phyloP scores from a whole-genome alignment of 2,329 filamentous ascomycete genomes.

The Sporothrix brasiliensis region DNA sequence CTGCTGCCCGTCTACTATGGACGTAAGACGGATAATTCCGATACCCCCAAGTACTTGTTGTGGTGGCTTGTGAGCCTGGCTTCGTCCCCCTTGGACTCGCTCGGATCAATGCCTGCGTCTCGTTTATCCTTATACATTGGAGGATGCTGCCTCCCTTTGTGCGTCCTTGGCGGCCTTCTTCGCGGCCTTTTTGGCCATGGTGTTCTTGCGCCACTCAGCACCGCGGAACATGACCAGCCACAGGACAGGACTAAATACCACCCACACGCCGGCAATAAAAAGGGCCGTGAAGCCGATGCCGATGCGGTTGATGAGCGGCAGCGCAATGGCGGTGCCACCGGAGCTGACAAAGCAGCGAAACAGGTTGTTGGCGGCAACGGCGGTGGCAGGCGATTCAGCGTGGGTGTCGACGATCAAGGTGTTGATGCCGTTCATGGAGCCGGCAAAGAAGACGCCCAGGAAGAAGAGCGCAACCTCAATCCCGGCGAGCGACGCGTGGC shows the following conservation, averaged over 20 bases:
- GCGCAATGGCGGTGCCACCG: constrained; percentile 38
- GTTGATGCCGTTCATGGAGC: constrained; percentile 37
- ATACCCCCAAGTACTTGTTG: neutral
- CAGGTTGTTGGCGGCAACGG: constrained; percentile 38
- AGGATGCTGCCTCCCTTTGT: neutral
- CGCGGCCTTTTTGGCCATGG: constrained; percentile 17
- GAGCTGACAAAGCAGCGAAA: constrained; percentile 39
- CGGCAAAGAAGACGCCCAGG: constrained; percentile 36
- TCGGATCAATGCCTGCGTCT: too few species aligned
- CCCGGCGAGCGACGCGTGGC: constrained; percentile 36
- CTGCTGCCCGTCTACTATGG: neutral
- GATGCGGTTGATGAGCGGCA: constrained; percentile 38
- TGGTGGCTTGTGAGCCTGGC: too few species aligned
- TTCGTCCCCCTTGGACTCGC: too few species aligned
- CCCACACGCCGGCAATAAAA: constrained; percentile 38
- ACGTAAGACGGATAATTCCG: neutral
- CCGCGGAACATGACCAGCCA: constrained; percentile 40
- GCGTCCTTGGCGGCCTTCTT: constrained; percentile 26
- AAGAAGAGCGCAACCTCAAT: constrained; percentile 38
- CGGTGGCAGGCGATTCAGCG: constrained; percentile 35
- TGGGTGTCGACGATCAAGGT: constrained; percentile 37
- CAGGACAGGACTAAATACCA: constrained; percentile 37
- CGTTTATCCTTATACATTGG: neutral
- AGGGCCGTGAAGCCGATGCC: constrained; percentile 38
- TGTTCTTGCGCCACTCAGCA: constrained; percentile 36